Percentiles rank a stretch among this genome's conserved stretches.
These are phyloP conservation scores for Pseudozyma tsukubaensis DNA, from an alignment of 1,284 basidiomycete species.

Conservation along the genomic window DNA sequence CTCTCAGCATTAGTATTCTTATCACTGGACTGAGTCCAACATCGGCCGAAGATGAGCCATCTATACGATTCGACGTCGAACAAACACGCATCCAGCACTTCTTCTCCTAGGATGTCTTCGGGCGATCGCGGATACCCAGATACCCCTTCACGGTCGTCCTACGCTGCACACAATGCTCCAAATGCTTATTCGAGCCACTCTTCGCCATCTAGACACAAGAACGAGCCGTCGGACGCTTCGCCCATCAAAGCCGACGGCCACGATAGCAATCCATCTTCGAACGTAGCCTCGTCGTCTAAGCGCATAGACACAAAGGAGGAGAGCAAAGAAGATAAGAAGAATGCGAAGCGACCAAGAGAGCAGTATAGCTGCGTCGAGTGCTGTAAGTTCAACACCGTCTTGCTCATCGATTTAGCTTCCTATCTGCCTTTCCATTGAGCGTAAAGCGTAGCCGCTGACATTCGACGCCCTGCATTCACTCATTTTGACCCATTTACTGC, in stretches of 20 bases:
- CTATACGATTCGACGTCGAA: conserved; percentile 6
- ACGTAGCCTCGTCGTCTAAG: conserved; percentile 10
- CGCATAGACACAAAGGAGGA: conserved; percentile 12
- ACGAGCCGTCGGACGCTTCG: conserved; percentile 33
- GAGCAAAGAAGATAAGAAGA: conserved; percentile 31
- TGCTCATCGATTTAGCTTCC: neutral
- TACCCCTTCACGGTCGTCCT: conserved; percentile 9
- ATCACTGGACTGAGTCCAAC: no score
- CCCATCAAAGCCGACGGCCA: conserved; percentile 36
- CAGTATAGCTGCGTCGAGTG: conserved; percentile 55
- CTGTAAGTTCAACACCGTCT: conserved; percentile 42
- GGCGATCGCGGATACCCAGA: conserved; percentile 13
- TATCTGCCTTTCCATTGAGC: neutral
- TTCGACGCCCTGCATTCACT: neutral
- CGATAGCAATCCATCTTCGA: conserved; percentile 8
- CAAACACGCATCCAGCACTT: neutral
- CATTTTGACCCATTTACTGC: neutral
- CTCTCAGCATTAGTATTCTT: no score
- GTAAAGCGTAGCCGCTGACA: conserved; percentile 1
- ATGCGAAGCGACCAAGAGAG: conserved; percentile 41
- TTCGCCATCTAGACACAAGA: conserved; percentile 16
- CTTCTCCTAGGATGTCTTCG: conserved; percentile 12
- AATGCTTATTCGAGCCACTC: conserved; percentile 3
- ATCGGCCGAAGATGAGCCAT: conserved; percentile 9
- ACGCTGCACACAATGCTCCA: neutral